Conservation (phyloP, 208 protist genomes). For the Herpetomonas muscarum region DNA sequence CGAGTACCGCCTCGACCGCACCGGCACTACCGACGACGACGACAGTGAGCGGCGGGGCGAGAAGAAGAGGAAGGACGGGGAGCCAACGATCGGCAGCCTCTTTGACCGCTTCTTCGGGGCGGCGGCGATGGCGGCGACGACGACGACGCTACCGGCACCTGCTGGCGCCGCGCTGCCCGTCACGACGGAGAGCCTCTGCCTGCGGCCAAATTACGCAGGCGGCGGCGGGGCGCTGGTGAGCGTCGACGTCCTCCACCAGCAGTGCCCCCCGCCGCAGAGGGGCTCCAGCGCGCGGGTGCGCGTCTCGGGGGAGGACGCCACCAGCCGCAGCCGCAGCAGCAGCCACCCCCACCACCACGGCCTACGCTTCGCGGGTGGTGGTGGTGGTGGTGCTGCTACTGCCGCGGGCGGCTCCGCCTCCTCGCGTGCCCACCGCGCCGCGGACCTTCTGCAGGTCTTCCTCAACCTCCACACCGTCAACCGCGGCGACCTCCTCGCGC, state of each 20-base stretch:
- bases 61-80: not conserved
- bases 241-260: not conserved
- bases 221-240: not conserved
- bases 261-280: no score
- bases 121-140: not conserved
- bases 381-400: no score
- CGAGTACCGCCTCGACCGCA: not conserved
- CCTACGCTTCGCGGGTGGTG: no score
- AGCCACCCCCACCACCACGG: no score
- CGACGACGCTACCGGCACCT: not conserved
- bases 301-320: no score
- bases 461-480: conserved; percentile 39
- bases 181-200: conserved; percentile 47
- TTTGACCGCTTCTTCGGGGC: conserved; percentile 32
- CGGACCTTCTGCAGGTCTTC: conserved; percentile 37
- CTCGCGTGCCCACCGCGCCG: conserved; percentile 14
- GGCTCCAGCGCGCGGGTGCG: no score
- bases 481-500: conserved; percentile 40
- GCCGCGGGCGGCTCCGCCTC: no score
- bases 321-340: no score
- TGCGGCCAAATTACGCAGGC: conserved; percentile 43
- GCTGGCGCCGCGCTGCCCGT: conserved; percentile 11
- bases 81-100: conserved; percentile 20
- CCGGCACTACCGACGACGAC: not conserved
- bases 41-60: not conserved